Evolutionary conservation across 2,329 filamentous ascomycete genomes (phyloP), one percentile per base, ranked within the genome.

Genomic region (Xylogone sp.): DNA sequence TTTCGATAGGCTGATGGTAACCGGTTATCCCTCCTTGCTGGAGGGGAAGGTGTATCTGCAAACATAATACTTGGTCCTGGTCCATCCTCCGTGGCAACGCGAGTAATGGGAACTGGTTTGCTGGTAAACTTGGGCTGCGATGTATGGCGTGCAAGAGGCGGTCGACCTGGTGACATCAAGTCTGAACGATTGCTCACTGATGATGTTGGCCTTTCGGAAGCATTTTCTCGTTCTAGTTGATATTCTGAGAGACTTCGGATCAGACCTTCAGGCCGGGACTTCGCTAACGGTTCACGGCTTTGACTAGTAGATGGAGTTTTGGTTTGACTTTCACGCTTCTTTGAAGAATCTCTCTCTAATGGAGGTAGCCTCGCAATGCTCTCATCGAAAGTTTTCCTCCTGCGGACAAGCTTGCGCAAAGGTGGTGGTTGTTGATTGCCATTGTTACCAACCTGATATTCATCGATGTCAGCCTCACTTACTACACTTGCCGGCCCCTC

Each of bases 1-100:
- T 52, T 21, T 20, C 43, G 54, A 49, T 65, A 65, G 3, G 63
- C 62, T 16, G 62, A 65, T 1, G 62, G 63, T 0, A 65, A 53
- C 18, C 59, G 59, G 21, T 42, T 51, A 16, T 48, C 29, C 2
- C 51, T 53, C 4, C 49, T 51, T 16, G 55, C 50, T 21, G 61
- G 59, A 3, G 61, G 65, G 2, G 60, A 65, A 16, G 62, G 71
- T 56, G 55, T 61, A 48, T 84, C 75, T 9, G 81, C 82, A 67
- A 94, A 95, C 79, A 88, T 88, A 56, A 95, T 91, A 1, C 78
- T 85, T 1, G 86, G 84, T 0, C 83, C 86, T 1, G 79, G 73
- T 1, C 79, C 82, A 51, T 86, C 87, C 53, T 87, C 81, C 1
- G 75, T 73, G 2, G 81, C 81, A 20, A 90, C 78, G 54, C 77